A percentile compares a stretch with the other conserved stretches of the same genome.
Conservation (phyloP, 495 filamentous ascomycete genomes). For the Talaromyces nanjingensis region DNA sequence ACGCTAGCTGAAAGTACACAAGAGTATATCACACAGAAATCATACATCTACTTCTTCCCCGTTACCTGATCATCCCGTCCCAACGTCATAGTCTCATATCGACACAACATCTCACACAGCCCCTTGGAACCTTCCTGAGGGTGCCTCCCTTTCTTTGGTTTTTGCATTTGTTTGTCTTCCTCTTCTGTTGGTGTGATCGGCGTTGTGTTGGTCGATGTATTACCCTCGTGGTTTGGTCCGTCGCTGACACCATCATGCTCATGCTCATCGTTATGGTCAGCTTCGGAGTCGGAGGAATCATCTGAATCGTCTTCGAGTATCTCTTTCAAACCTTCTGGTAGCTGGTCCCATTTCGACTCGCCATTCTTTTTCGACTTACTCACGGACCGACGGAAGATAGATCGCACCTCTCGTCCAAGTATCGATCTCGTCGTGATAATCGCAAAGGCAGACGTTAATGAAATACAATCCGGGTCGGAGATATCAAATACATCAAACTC, state of each 20-base stretch:
- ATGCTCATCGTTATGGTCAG: background rate
- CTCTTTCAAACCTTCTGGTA: constrained; percentile 30
- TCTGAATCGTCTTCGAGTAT: constrained; percentile 30
- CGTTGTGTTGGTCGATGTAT: background rate
- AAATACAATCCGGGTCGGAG: constrained; percentile 31
- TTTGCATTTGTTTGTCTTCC: background rate
- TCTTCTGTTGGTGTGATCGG: background rate
- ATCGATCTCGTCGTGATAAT: constrained; percentile 32
- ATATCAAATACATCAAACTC: constrained; percentile 30
- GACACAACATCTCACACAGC: constrained; percentile 37
- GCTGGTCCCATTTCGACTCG: constrained; percentile 17
- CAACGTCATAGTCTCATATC: constrained; percentile 36
- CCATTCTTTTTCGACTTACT: constrained; percentile 23
- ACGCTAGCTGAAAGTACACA: background rate
- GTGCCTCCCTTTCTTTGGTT: background rate
- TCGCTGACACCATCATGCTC: background rate
- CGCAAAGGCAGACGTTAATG: constrained; percentile 29
- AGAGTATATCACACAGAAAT: background rate
- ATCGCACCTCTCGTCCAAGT: constrained; percentile 32
- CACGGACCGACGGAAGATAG: constrained; percentile 32
- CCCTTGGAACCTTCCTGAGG: constrained; percentile 15
- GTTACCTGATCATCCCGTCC: constrained; percentile 26
- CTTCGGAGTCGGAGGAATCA: background rate
- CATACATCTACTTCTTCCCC: background rate
- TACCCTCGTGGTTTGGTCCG: background rate